Conservation (phyloP, 352 stramenopile species). For the Phytophthora citricola region DNA sequence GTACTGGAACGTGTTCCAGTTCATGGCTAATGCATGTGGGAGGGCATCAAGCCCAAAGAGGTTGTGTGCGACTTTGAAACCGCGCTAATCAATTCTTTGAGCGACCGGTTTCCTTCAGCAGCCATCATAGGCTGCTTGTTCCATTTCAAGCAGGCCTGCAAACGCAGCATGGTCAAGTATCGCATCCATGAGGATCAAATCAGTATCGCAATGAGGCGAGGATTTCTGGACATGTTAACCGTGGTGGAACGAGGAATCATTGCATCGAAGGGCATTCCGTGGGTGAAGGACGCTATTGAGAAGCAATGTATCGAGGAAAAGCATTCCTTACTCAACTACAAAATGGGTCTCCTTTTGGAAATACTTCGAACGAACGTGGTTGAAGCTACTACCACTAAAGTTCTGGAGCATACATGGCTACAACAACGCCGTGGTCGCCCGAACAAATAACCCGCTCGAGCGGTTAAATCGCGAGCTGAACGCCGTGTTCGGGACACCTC, state of each 20-base stretch:
- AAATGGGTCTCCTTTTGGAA: conserved; percentile 8
- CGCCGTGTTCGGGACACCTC: conserved; percentile 6
- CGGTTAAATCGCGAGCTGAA: conserved; percentile 18
- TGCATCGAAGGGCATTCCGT: neutral
- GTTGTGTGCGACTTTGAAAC: conserved; percentile 10
- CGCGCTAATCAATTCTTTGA: conserved; percentile 1
- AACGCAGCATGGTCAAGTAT: conserved; percentile 13
- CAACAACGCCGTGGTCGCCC: neutral
- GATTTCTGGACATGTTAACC: neutral
- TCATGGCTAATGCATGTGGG: conserved; percentile 5
- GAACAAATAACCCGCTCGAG: conserved; percentile 12
- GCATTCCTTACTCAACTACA: neutral
- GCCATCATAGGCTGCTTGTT: conserved; percentile 4
- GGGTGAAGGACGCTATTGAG: conserved; percentile 2
- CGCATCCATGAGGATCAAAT: conserved; percentile 9
- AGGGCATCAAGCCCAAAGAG: conserved; percentile 7
- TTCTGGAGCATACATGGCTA: conserved; percentile 6
- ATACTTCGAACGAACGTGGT: conserved; percentile 9
- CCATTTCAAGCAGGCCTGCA: conserved; percentile 12
- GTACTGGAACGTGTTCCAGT: conserved; percentile 17
- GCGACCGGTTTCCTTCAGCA: conserved; percentile 5
- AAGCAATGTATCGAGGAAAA: conserved; percentile 3
- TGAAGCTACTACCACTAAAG: conserved; percentile 6
- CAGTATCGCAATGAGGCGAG: conserved; percentile 6
- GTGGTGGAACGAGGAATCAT: conserved; percentile 1